Evolutionary conservation across 352 stramenopile species (phyloP).

Genomic region (Globisporangium nodosum): DNA sequence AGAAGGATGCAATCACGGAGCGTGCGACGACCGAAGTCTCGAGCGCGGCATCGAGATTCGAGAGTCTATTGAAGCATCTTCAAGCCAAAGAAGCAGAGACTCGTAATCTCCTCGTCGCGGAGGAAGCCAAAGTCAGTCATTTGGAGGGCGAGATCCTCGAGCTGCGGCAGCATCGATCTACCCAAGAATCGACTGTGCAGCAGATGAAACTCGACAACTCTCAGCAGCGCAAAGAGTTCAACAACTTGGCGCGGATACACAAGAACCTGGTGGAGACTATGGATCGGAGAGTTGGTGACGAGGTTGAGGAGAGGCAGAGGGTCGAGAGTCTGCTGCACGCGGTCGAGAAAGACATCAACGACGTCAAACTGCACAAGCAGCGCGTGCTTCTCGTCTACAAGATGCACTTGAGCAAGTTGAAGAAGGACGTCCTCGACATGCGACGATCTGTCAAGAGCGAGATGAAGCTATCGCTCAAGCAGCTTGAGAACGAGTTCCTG

Average conservation of each 20-base stretch:
- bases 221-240: slow-evolving; percentile 58
- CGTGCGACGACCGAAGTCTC: slow-evolving; percentile 15
- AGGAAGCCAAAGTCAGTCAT: slow-evolving; percentile 6
- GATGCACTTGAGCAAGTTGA: slow-evolving; percentile 23
- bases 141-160: slow-evolving; percentile 22
- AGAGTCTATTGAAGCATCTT: slow-evolving; percentile 22
- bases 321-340: slow-evolving; percentile 12
- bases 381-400: slow-evolving; percentile 22
- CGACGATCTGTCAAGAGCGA: slow-evolving; percentile 25
- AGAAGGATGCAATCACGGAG: slow-evolving; percentile 18
- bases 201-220: slow-evolving; percentile 24
- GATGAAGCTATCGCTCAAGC: slow-evolving; percentile 22
- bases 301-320: slow-evolving; percentile 22
- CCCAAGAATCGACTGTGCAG: slow-evolving; percentile 2
- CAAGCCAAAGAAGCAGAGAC: slow-evolving; percentile 17
- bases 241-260: slow-evolving; percentile 57
- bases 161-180: slow-evolving; percentile 13
- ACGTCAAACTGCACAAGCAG: slow-evolving; percentile 19
- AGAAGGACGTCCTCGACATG: slow-evolving; percentile 26
- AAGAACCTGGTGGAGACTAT: slow-evolving; percentile 57
- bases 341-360: slow-evolving; percentile 22
- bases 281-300: slow-evolving; percentile 28
- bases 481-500: slow-evolving; percentile 28
- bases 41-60: slow-evolving; percentile 24
- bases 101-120: slow-evolving; percentile 5